Percentiles rank a stretch among this genome's conserved stretches.
Conservation (phyloP, 306 rosid genomes). For the Betula pendula region DNA sequence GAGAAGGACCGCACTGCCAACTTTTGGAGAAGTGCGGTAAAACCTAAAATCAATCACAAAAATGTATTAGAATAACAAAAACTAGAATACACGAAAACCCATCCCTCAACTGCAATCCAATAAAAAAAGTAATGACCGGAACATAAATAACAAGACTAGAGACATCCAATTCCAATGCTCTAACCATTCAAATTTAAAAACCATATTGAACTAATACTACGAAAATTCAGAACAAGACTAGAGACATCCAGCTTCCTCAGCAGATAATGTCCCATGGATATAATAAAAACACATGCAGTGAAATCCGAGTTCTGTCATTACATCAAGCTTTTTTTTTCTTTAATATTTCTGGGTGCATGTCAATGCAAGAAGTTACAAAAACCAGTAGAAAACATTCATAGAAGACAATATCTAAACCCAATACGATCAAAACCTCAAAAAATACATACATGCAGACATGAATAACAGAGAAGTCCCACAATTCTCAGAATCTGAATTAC, state of each 20-base stretch:
- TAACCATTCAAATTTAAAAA: neutral
- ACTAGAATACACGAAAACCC: neutral
- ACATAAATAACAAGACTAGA: neutral
- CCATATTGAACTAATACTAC: neutral
- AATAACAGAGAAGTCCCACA: neutral
- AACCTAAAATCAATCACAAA: constrained; percentile 31
- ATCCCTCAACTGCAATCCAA: neutral
- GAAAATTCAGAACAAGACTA: neutral
- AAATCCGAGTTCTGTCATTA: neutral
- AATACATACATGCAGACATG: neutral
- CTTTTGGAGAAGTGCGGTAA: constrained; percentile 35
- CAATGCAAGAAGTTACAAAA: neutral
- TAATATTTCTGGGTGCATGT: neutral
- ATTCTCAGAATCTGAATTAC: neutral
- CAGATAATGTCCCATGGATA: neutral
- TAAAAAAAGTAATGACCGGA: neutral
- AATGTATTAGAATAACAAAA: neutral
- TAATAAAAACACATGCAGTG: neutral
- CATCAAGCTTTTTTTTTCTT: neutral
- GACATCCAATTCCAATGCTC: neutral
- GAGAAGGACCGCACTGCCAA: constrained; percentile 38
- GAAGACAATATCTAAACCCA: neutral
- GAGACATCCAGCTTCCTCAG: neutral
- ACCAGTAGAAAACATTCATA: neutral
- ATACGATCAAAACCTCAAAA: neutral